Conservation (phyloP, 2,329 filamentous ascomycete species). For the Fusarium avenaceum region DNA sequence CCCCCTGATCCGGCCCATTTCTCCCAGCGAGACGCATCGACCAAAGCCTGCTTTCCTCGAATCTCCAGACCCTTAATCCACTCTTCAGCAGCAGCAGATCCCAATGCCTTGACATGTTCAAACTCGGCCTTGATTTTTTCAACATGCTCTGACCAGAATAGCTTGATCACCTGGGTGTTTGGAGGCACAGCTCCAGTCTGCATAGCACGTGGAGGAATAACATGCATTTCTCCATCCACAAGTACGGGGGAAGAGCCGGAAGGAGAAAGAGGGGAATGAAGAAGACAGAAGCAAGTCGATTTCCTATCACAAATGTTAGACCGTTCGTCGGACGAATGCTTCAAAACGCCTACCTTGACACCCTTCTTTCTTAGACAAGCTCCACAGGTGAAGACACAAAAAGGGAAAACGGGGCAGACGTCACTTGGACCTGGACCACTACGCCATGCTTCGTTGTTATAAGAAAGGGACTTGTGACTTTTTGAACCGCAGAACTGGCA, state of each 20-base stretch:
- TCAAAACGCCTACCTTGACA: slow-evolving; percentile 70
- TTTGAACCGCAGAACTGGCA: slow-evolving; percentile 77
- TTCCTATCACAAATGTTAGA: slow-evolving; percentile 67
- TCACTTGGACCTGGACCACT: slow-evolving; percentile 72
- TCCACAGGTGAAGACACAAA: slow-evolving; percentile 75
- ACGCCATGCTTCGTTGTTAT: slow-evolving; percentile 62
- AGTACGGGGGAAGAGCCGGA: slow-evolving; percentile 79
- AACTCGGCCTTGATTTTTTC: slow-evolving; percentile 73
- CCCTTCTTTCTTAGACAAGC: slow-evolving; percentile 72
- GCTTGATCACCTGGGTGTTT: slow-evolving; percentile 70
- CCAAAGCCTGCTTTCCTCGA: slow-evolving; percentile 71
- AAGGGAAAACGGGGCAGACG: slow-evolving; percentile 78
- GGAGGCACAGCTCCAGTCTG: slow-evolving; percentile 63
- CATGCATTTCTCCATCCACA: slow-evolving; percentile 71
- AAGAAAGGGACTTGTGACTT: slow-evolving; percentile 39
- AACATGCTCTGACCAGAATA: slow-evolving; percentile 74
- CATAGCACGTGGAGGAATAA: slow-evolving; percentile 69
- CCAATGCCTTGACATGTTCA: slow-evolving; percentile 72
- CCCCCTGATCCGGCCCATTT: slow-evolving; percentile 72
- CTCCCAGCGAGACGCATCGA: slow-evolving; percentile 78
- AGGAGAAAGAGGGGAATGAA: slow-evolving; percentile 71
- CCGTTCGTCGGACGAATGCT: slow-evolving; percentile 12
- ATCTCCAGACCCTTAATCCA: slow-evolving; percentile 82
- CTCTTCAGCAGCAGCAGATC: slow-evolving; percentile 77
- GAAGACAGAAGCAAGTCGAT: slow-evolving; percentile 75